These are phyloP conservation scores for Serendipita sp. DNA, from an alignment of 768 basidiomycete species.

Conservation along the genomic window DNA sequence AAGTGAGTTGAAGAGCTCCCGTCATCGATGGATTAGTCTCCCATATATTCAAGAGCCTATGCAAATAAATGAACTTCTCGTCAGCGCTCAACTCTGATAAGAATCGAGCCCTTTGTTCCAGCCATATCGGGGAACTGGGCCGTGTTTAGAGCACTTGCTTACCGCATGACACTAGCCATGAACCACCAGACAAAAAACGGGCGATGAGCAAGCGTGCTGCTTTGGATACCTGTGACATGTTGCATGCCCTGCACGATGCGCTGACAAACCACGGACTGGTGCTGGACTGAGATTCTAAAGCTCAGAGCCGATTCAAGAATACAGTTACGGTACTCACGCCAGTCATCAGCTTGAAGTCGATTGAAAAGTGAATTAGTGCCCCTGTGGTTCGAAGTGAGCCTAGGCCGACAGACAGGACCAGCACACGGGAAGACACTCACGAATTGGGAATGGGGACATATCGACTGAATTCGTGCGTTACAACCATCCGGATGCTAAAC, in stretches of 20 bases:
- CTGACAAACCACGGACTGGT: slow-evolving; percentile 50
- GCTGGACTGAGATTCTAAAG: slow-evolving; percentile 37
- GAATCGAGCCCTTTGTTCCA: too few species aligned
- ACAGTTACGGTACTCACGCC: slow-evolving; percentile 32
- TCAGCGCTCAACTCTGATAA: too few species aligned
- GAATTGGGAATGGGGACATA: not conserved
- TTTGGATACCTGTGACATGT: slow-evolving; percentile 26
- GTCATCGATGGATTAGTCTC: slow-evolving; percentile 39
- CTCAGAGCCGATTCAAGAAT: slow-evolving; percentile 3
- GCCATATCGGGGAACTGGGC: not conserved
- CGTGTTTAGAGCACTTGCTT: not conserved
- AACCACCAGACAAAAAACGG: slow-evolving; percentile 63
- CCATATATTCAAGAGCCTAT: slow-evolving; percentile 27
- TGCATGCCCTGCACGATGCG: slow-evolving; percentile 39
- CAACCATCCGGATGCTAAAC: slow-evolving; percentile 1
- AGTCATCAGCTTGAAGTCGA: slow-evolving; percentile 46
- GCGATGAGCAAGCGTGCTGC: slow-evolving; percentile 32
- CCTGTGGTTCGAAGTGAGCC: not conserved
- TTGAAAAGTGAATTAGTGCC: slow-evolving; percentile 21
- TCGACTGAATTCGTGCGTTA: slow-evolving; percentile 1
- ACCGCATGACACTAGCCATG: slow-evolving; percentile 11
- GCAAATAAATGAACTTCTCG: not conserved
- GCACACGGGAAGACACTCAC: not conserved
- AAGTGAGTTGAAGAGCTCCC: slow-evolving; percentile 48
- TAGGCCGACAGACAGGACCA: not conserved